These are phyloP conservation scores for Cordyceps militaris DNA, from an alignment of 2,329 filamentous ascomycete species.

Conservation along the genomic window DNA sequence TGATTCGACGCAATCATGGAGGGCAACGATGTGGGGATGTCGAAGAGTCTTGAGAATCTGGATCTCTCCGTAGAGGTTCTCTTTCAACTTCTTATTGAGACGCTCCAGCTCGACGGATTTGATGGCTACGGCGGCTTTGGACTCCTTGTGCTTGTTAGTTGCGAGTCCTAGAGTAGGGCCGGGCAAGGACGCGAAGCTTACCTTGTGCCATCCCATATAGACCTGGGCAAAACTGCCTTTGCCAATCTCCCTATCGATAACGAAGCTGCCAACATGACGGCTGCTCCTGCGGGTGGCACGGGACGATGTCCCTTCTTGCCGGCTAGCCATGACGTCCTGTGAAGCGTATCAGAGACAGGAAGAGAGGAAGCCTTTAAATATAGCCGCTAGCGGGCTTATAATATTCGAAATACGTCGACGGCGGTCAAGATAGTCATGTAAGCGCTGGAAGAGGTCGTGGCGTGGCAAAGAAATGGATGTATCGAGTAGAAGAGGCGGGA, in stretches of 20 bases:
- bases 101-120: slow-evolving; percentile 90
- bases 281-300: slow-evolving; percentile 29
- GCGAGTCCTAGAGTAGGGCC: neutral
- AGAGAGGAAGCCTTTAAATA: slow-evolving; percentile 20
- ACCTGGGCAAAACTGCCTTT: slow-evolving; percentile 97
- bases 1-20: slow-evolving; percentile 90
- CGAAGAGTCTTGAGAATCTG: slow-evolving; percentile 88
- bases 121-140: slow-evolving; percentile 80
- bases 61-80: slow-evolving; percentile 93
- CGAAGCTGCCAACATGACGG: slow-evolving; percentile 62
- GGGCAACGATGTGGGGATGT: slow-evolving; percentile 92
- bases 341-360: slow-evolving; percentile 27
- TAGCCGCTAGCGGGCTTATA: slow-evolving; percentile 31
- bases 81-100: slow-evolving; percentile 91
- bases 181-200: slow-evolving; percentile 27
- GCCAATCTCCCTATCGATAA: slow-evolving; percentile 81
- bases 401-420: slow-evolving; percentile 28
- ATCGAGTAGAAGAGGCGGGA: slow-evolving; percentile 6
- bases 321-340: slow-evolving; percentile 34
- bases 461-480: neutral
- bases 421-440: slow-evolving; percentile 35
- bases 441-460: slow-evolving; percentile 18
- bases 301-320: slow-evolving; percentile 29
- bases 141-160: slow-evolving; percentile 47
- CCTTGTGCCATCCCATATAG: slow-evolving; percentile 78